These are phyloP conservation scores for Hymenoscyphus albidus DNA, from an alignment of 2,329 filamentous ascomycete species.

Conservation along the genomic window DNA sequence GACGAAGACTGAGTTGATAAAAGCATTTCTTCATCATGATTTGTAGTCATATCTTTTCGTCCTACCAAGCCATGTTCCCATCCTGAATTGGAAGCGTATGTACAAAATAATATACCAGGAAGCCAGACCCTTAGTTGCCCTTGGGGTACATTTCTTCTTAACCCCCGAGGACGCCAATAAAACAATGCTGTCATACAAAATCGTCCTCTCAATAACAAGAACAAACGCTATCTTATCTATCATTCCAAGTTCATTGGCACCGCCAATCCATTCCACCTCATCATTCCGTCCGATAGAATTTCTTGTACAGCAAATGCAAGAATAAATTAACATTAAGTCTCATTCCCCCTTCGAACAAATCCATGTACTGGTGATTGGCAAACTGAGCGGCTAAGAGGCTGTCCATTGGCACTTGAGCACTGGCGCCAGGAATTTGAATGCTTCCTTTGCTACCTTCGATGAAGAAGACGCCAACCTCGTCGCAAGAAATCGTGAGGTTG, in stretches of 20 bases:
- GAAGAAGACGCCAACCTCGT: conserved; percentile 90
- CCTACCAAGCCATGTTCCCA: neutral
- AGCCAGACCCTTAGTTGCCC: conserved; percentile 2
- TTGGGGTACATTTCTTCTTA: neutral
- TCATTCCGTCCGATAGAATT: conserved; percentile 77
- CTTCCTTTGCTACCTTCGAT: conserved; percentile 87
- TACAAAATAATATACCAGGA: conserved; percentile 6
- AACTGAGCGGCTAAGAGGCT: conserved; percentile 95
- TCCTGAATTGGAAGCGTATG: conserved; percentile 8
- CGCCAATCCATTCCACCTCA: conserved; percentile 8
- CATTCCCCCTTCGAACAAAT: conserved; percentile 80
- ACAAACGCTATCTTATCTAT: neutral
- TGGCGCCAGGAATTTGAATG: conserved; percentile 94
- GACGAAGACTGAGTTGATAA: neutral
- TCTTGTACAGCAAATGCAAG: conserved; percentile 96
- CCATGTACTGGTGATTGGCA: conserved; percentile 94
- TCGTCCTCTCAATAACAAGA: conserved; percentile 3
- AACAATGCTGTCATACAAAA: conserved; percentile 5
- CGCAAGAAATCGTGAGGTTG: conserved; percentile 90
- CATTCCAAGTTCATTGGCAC: neutral
- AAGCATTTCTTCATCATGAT: neutral
- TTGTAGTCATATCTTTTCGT: neutral
- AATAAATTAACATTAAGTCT: conserved; percentile 95
- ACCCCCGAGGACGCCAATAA: neutral
- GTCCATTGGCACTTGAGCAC: conserved; percentile 82